Conservation (phyloP, 1,284 basidiomycete genomes). For the Paramarasmius palmivorus region DNA sequence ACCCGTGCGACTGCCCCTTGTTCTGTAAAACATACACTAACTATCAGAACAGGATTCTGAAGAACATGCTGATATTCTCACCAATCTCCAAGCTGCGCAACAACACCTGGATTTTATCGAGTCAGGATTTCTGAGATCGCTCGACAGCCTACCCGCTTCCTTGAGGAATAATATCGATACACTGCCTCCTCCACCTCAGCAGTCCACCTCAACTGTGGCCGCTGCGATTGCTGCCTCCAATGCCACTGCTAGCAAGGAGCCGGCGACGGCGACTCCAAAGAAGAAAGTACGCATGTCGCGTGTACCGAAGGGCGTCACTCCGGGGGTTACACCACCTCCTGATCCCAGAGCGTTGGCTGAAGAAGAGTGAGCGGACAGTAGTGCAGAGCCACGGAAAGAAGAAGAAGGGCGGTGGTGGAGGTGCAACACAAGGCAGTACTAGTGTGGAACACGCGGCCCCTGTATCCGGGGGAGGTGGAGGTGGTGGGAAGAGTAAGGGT, state of each 20-base stretch:
- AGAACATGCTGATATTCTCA: conserved; percentile 83
- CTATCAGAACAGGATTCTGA: conserved; percentile 63
- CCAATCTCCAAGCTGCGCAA: conserved; percentile 78
- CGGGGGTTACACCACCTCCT: conserved; percentile 73
- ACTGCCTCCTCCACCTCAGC: conserved; percentile 55
- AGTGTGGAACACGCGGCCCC: conserved; percentile 28
- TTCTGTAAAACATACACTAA: conserved; percentile 5
- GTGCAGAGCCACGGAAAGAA: conserved; percentile 46
- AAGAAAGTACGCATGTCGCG: conserved; percentile 67
- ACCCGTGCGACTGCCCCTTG: conserved; percentile 48
- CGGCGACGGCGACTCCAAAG: conserved; percentile 20
- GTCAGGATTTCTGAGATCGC: conserved; percentile 62
- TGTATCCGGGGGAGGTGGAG: conserved; percentile 32
- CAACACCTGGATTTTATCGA: conserved; percentile 81
- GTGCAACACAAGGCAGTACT: conserved; percentile 64
- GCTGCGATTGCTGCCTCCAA: conserved; percentile 25
- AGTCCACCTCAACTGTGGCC: conserved; percentile 31
- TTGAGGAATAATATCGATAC: conserved; percentile 57
- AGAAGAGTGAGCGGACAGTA: conserved; percentile 61
- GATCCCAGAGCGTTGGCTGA: conserved; percentile 83
- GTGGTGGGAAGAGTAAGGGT: conserved; percentile 39
- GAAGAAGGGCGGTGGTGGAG: conserved; percentile 51
- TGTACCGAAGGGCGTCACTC: conserved; percentile 69
- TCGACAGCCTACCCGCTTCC: conserved; percentile 57
- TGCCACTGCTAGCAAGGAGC: conserved; percentile 21